Evolutionary conservation across 441 rosid genomes (phyloP).

Genomic region (Arabidopsis lyrata): DNA sequence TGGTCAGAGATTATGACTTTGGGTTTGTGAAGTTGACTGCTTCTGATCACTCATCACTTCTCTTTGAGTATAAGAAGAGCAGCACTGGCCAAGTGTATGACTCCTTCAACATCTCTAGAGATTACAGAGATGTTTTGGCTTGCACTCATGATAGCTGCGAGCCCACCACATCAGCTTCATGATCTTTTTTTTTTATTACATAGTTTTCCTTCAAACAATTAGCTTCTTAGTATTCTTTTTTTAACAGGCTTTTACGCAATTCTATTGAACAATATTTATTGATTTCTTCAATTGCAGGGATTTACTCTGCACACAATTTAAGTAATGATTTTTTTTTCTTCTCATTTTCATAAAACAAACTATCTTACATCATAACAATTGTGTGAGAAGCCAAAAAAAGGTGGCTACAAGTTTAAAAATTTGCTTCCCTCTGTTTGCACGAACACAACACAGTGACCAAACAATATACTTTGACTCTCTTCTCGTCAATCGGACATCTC

Average conservation of each 20-base stretch:
- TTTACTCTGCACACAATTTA: neutral
- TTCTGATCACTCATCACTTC: constrained; percentile 72
- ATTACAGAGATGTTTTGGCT: constrained; percentile 81
- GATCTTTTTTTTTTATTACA: constrained; percentile 22
- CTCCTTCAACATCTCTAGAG: constrained; percentile 82
- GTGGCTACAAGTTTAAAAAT: neutral
- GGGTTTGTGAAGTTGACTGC: constrained; percentile 91
- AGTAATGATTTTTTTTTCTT: neutral
- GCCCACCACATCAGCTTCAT: constrained; percentile 64
- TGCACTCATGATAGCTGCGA: constrained; percentile 80
- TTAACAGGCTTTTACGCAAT: neutral
- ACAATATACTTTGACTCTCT: neutral
- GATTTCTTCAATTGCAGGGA: neutral
- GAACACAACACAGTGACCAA: constrained; percentile 18
- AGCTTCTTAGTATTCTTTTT: neutral
- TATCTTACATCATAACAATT: neutral
- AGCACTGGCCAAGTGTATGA: constrained; percentile 73
- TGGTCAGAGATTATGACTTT: constrained; percentile 73
- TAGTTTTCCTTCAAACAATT: neutral
- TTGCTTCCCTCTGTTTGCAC: neutral
- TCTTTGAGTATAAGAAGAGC: constrained; percentile 91
- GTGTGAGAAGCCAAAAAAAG: neutral
- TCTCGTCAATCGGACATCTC: constrained; percentile 72
- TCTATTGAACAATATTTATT: constrained; percentile 8
- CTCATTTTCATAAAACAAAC: constrained; percentile 14